Percentiles rank a stretch among this genome's conserved stretches.
phyloP scores from a whole-genome alignment of 495 filamentous ascomycete genomes.

The Trypethelium eluteriae region DNA sequence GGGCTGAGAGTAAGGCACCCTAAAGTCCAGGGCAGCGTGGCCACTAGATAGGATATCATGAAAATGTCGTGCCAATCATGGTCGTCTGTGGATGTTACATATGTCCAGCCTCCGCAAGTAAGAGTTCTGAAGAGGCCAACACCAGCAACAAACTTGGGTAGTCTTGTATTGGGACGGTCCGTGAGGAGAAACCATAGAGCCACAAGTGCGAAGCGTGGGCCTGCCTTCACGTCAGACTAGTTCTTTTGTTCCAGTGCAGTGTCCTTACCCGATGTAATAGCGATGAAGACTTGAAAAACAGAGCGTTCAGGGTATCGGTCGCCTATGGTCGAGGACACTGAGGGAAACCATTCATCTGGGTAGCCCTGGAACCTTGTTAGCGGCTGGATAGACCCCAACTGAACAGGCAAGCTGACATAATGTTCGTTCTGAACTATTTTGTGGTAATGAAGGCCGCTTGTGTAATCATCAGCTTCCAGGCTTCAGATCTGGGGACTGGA shows the following conservation, averaged over 20 bases:
- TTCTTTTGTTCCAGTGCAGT: slow-evolving; percentile 8
- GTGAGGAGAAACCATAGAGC: slow-evolving; percentile 90
- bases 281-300: slow-evolving; percentile 94
- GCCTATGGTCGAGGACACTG: slow-evolving; percentile 96
- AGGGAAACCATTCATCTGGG: slow-evolving; percentile 98
- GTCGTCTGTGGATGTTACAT: slow-evolving; percentile 96
- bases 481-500: neutral
- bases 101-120: slow-evolving; percentile 97
- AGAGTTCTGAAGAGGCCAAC: slow-evolving; percentile 81
- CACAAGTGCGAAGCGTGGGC: slow-evolving; percentile 86
- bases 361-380: slow-evolving; percentile 52
- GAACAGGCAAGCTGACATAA: slow-evolving; percentile 48
- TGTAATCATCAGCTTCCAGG: slow-evolving; percentile 10
- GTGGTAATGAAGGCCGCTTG: slow-evolving; percentile 67
- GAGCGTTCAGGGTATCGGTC: slow-evolving; percentile 96
- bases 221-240: slow-evolving; percentile 33
- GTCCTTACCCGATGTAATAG: slow-evolving; percentile 72
- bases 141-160: slow-evolving; percentile 75
- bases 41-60: slow-evolving; percentile 96
- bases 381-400: neutral
- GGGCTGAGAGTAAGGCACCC: slow-evolving; percentile 88
- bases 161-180: slow-evolving; percentile 57
- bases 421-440: slow-evolving; percentile 98
- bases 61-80: slow-evolving; percentile 99
- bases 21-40: slow-evolving; percentile 89